A percentile compares a stretch with the other conserved stretches of the same genome.
phyloP scores from a whole-genome alignment of 2,329 filamentous ascomycete species.

The Alternaria sp. region DNA sequence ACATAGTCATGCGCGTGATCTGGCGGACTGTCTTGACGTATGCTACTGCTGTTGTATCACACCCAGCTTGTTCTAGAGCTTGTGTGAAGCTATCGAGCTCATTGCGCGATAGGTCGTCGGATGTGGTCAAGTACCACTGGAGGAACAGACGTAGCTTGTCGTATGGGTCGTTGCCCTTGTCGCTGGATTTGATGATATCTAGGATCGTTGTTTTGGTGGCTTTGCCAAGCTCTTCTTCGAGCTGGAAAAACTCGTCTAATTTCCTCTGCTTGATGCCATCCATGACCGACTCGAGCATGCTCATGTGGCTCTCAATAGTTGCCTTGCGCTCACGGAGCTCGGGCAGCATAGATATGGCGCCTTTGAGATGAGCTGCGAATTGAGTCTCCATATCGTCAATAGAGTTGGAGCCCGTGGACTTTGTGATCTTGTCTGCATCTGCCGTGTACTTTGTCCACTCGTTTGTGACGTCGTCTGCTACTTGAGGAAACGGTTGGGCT shows the following conservation, averaged over 20 bases:
- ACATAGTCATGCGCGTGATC: conserved; percentile 97
- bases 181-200: conserved; percentile 80
- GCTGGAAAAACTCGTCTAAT: conserved; percentile 93
- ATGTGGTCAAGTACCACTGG: conserved; percentile 90
- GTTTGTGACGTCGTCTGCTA: conserved; percentile 89
- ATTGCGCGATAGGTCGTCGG: conserved; percentile 81
- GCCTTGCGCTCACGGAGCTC: conserved; percentile 90
- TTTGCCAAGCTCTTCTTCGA: conserved; percentile 92
- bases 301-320: conserved; percentile 84
- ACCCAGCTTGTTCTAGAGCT: conserved; percentile 77
- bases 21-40: conserved; percentile 86
- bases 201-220: conserved; percentile 75
- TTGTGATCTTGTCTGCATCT: conserved; percentile 91
- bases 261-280: conserved; percentile 67
- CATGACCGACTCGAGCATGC: conserved; percentile 72
- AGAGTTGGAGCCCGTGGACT: conserved; percentile 90
- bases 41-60: conserved; percentile 78
- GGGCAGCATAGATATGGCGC: conserved; percentile 90
- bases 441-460: conserved; percentile 96
- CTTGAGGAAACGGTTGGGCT: conserved; percentile 53
- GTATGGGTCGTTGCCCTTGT: conserved; percentile 81
- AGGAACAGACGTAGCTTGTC: conserved; percentile 95
- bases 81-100: conserved; percentile 90
- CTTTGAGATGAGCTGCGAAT: conserved; percentile 93
- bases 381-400: conserved; percentile 92